phyloP scores from a whole-genome alignment of 2,329 filamentous ascomycete genomes.

The Claviceps arundinis region DNA sequence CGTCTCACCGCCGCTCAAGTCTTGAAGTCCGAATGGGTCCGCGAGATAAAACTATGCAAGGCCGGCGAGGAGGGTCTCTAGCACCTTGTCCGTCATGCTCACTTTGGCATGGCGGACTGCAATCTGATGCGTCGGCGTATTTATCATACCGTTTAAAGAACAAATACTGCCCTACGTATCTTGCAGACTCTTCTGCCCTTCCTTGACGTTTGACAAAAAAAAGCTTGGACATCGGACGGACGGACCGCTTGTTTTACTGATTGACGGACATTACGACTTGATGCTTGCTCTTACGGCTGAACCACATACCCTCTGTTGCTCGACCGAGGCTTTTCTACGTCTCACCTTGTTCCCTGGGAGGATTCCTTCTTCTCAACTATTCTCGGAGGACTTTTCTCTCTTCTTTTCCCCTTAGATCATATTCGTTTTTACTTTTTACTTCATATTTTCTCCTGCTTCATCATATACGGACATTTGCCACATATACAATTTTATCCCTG shows the following conservation, averaged over 20 bases:
- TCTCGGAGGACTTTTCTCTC: neutral
- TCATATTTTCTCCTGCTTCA: neutral
- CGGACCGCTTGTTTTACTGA: constrained; percentile 3
- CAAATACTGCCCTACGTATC: constrained; percentile 8
- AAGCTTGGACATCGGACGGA: constrained; percentile 3
- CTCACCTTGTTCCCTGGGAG: neutral
- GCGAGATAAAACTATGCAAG: constrained; percentile 93
- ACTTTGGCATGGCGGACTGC: constrained; percentile 16
- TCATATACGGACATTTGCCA: neutral
- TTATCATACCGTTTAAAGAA: neutral
- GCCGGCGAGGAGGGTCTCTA: constrained; percentile 91
- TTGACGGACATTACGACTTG: constrained; percentile 7
- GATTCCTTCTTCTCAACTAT: neutral
- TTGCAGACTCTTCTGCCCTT: constrained; percentile 12
- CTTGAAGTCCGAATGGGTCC: constrained; percentile 95
- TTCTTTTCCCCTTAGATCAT: neutral
- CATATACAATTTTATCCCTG: neutral
- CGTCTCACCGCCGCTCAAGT: constrained; percentile 94
- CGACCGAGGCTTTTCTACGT: neutral
- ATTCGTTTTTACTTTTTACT: neutral
- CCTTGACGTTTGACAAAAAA: constrained; percentile 6
- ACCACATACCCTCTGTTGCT: neutral
- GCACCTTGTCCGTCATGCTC: constrained; percentile 17
- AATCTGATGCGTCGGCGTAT: constrained; percentile 10
- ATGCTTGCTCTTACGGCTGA: constrained; percentile 7